Evolutionary conservation across 2,329 filamentous ascomycete species (phyloP).

Genomic region (Phaeosphaeria sp.): DNA sequence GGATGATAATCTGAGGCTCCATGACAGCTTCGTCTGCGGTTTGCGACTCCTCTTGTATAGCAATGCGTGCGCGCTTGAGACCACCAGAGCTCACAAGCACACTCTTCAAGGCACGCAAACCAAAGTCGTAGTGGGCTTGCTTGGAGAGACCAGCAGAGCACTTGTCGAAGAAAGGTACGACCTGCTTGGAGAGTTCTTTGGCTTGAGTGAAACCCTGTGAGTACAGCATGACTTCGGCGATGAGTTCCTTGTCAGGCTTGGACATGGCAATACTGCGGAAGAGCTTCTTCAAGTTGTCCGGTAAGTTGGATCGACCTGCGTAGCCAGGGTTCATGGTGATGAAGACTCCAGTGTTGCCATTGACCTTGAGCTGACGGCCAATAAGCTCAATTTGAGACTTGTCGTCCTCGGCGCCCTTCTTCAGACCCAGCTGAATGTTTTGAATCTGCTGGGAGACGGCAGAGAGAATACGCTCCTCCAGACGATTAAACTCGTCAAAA

Average conservation of each 20-base stretch:
- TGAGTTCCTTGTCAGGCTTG: constrained; percentile 98
- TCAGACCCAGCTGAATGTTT: constrained; percentile 96
- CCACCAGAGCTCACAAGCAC: constrained; percentile 97
- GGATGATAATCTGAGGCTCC: constrained; percentile 96
- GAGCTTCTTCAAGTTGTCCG: constrained; percentile 98
- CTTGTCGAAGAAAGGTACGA: constrained; percentile 97
- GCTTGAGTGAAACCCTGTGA: constrained; percentile 98
- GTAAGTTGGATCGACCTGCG: constrained; percentile 94
- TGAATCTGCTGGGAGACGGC: constrained; percentile 99
- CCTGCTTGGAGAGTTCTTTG: constrained; percentile 90
- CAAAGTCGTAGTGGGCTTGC: constrained; percentile 99
- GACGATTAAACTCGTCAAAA: constrained; percentile 99
- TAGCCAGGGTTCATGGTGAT: constrained; percentile 99
- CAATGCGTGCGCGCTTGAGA: constrained; percentile 84
- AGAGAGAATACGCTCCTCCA: constrained; percentile 96
- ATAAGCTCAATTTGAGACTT: constrained; percentile 93
- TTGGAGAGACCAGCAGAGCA: constrained; percentile 84
- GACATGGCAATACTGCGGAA: constrained; percentile 99
- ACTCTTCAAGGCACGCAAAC: constrained; percentile 95
- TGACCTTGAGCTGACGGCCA: constrained; percentile 87
- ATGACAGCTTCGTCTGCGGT: constrained; percentile 73
- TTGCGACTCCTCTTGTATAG: constrained; percentile 59
- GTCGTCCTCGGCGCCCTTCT: constrained; percentile 80
- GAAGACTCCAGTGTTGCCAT: constrained; percentile 95
- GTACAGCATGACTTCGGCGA: constrained; percentile 99